phyloP scores from a whole-genome alignment of 1,139 yeast genomes.

The Kazachstania sp. region DNA sequence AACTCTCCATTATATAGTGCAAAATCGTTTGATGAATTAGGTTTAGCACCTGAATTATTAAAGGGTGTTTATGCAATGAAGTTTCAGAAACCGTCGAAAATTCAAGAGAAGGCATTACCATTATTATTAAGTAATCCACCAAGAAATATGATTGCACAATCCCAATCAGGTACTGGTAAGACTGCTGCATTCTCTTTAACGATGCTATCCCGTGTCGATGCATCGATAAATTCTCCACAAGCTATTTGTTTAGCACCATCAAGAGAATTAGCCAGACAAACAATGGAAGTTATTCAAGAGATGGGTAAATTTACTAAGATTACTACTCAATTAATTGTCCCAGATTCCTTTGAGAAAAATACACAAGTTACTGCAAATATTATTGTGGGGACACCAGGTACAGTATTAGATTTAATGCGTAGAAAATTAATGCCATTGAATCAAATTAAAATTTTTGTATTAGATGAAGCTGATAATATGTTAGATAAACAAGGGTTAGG shows the following conservation, averaged over 20 bases:
- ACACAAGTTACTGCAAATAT: conserved; percentile 55
- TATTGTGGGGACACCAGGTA: conserved; percentile 92
- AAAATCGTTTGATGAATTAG: conserved; percentile 86
- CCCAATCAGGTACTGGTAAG: conserved; percentile 98
- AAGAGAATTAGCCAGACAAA: conserved; percentile 95
- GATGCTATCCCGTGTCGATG: conserved; percentile 78
- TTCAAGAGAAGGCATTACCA: conserved; percentile 94
- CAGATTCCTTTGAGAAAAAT: conserved; percentile 57
- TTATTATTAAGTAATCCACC: conserved; percentile 74
- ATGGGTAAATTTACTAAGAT: conserved; percentile 87
- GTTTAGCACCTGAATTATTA: conserved; percentile 66
- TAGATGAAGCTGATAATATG: conserved; percentile 99
- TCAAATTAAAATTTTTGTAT: conserved; percentile 69
- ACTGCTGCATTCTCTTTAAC: conserved; percentile 95
- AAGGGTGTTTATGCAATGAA: conserved; percentile 95
- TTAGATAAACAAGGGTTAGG: conserved; percentile 85
- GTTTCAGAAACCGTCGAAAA: conserved; percentile 84
- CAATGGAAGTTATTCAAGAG: conserved; percentile 74
- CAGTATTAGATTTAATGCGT: conserved; percentile 63
- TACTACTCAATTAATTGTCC: conserved; percentile 70
- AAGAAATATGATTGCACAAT: conserved; percentile 89
- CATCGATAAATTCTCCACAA: conserved; percentile 47
- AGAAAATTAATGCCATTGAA: conserved; percentile 47
- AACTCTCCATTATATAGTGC: conserved; percentile 88
- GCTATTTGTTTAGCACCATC: conserved; percentile 90